Evolutionary conservation across 2,329 filamentous ascomycete genomes (phyloP), one percentile per base, ranked within the genome.

Genomic region (Teratosphaeria viscida): DNA sequence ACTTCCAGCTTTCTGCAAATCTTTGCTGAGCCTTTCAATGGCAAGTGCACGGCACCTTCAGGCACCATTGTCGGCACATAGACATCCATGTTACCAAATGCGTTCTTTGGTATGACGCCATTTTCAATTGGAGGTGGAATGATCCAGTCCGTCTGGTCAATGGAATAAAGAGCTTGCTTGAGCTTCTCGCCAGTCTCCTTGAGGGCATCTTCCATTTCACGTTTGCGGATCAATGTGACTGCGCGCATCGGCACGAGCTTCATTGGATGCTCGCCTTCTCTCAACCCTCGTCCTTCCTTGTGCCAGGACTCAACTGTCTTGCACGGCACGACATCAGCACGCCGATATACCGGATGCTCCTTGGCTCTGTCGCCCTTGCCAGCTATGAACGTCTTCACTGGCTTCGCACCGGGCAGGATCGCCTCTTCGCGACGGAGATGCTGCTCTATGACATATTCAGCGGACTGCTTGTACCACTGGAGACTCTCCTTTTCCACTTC

Each of bases 251-350:
- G 90, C 0, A 96, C 94, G 52, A 83, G 81, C 72, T 99, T 99
- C 61, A 96, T 75, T 0, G 94, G 89, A 55, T 84, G 76, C 64
- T 88, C 85, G 2, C 89, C 90, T 0, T 79, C 70, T 29, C 83
- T 81, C 2, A 94, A 85, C 29, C 85, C 87, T 11, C 92, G 84
- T 0, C 94, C 94, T 77, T 96, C 92, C 72, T 96, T 96, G 72
- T 97, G 94, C 94, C 94, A 99, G 1, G 90, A 96, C 72, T 99
- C 94, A 1, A 89, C 88, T 32, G 90, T 95, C 73, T 96, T 92
- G 72, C 95, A 95, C 47, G 82, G 80, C 2, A 92, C 84, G 0
- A 97, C 85, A 65, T 97, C 92, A 57, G 83, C 82, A 37, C 92
- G 85, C 0, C 81, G 81, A 70, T 85, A 97, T 0, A 97, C 90